These are phyloP conservation scores for Fonsecaea monophora DNA, from an alignment of 2,329 filamentous ascomycete species.

Conservation along the genomic window DNA sequence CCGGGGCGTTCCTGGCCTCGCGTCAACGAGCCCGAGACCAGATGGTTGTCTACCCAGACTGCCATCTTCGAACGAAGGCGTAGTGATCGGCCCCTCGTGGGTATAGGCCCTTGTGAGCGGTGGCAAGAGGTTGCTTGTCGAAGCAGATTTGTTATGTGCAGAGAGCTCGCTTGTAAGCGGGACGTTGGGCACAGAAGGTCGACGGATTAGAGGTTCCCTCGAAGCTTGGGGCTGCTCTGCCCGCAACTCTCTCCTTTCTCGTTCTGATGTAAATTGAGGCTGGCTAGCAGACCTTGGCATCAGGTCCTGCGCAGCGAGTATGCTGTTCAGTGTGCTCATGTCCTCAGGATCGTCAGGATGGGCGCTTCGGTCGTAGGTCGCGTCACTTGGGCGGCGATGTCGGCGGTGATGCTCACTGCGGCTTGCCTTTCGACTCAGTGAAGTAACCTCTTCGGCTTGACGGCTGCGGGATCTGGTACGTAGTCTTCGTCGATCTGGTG, in stretches of 20 bases:
- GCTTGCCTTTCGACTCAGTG: constrained; percentile 27
- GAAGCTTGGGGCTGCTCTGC: constrained; percentile 88
- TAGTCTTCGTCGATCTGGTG: constrained; percentile 53
- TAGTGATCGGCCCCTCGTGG: constrained; percentile 54
- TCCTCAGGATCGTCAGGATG: constrained; percentile 31
- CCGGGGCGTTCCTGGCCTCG: constrained; percentile 84
- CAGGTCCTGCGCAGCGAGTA: constrained; percentile 12
- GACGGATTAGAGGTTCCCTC: constrained; percentile 79
- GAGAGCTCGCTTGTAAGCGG: constrained; percentile 69
- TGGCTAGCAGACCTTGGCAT: constrained; percentile 28
- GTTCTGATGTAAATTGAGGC: constrained; percentile 60
- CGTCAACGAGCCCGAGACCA: constrained; percentile 12
- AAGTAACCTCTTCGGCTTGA: constrained; percentile 40
- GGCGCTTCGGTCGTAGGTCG: constrained; percentile 26
- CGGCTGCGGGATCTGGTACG: constrained; percentile 47
- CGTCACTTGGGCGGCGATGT: constrained; percentile 31
- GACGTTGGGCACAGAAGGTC: constrained; percentile 80
- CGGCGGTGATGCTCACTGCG: constrained; percentile 28
- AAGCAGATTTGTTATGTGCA: constrained; percentile 49
- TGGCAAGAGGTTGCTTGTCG: constrained; percentile 38
- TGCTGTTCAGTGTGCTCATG: background rate
- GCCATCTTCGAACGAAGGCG: constrained; percentile 48
- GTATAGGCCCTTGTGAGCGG: constrained; percentile 49
- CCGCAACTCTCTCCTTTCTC: constrained; percentile 74
- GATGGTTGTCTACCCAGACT: constrained; percentile 60